Evolutionary conservation across 805 yeast genomes (phyloP), one percentile per base, ranked within the genome.

Genomic region (Yamadazyma phyllophila): DNA sequence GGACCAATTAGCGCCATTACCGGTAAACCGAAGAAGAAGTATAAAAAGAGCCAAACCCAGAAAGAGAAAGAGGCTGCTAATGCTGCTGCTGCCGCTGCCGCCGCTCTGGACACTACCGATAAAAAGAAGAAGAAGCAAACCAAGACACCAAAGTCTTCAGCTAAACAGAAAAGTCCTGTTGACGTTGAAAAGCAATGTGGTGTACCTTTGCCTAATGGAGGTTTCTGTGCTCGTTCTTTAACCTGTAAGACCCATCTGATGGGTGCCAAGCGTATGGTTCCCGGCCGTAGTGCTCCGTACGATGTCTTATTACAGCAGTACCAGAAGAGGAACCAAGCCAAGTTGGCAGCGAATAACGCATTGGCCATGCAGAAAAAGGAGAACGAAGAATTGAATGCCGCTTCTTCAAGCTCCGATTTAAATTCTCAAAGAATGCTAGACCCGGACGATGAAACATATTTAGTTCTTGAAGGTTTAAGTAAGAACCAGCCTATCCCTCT

Each of bases 191-290:
- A 80, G 53, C 98, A 94, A 66, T 94, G 99, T 74, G 99, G 99
- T 64, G 98, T 94, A 10, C 86, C 88, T 6, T 69, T 94, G 49
- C 90, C 96, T 0, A 86, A 85, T 53, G 98, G 97, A n/a, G 96
- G 95, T 0, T 85, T 82, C 55, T 94, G 99, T 73, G 97, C 97
- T 4, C 77, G 99, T 41, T 90, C 97, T 0, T 73, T 94, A 49
- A 94, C 99, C 0, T 94, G 99, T 75, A 94, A 94, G 62, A 90
- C 97, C 0, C 99, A 94, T 66, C 88, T 98, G 1, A 91, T 94
- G 97, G 97, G 97, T 29, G 96, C 97, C 24, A 94, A 94, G 59
- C 79, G 99, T 56, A 91, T 96, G 0, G 99, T 94, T 15, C 82
- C 81, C 13, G 99, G 99, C 9, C 77, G 99, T 56, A 83, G 96